phyloP scores from a whole-genome alignment of 768 basidiomycete species.

The Chalciporus sphaerocephalus region DNA sequence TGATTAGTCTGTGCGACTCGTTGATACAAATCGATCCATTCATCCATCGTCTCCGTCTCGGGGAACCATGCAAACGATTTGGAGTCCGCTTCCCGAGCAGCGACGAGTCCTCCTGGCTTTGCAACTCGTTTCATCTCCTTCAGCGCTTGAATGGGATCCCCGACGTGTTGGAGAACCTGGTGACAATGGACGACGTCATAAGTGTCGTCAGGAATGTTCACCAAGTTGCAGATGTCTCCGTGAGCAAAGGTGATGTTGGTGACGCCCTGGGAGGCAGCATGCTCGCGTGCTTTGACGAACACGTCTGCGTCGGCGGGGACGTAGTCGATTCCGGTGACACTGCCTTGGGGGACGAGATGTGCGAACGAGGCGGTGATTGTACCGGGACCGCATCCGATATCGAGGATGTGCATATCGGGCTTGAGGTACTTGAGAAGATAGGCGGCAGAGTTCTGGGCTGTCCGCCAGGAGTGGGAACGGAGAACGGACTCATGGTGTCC shows the following conservation, averaged over 20 bases:
- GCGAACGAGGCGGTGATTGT: slow-evolving; percentile 47
- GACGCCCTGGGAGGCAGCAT: slow-evolving; percentile 26
- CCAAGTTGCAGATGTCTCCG: slow-evolving; percentile 38
- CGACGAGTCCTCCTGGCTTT: slow-evolving; percentile 44
- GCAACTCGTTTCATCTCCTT: slow-evolving; percentile 47
- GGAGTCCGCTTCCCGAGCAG: slow-evolving; percentile 41
- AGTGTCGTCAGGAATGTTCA: slow-evolving; percentile 32
- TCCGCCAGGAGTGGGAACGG: slow-evolving; percentile 35
- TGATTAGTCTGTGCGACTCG: slow-evolving; percentile 29
- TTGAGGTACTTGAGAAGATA: slow-evolving; percentile 37
- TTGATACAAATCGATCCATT: slow-evolving; percentile 19
- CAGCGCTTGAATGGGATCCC: slow-evolving; percentile 37
- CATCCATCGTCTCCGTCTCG: slow-evolving; percentile 28
- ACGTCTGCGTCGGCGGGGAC: slow-evolving; percentile 23
- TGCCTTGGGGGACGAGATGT: slow-evolving; percentile 35
- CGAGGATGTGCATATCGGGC: slow-evolving; percentile 41
- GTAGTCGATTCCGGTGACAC: slow-evolving; percentile 42
- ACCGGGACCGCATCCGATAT: slow-evolving; percentile 51
- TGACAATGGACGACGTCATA: slow-evolving; percentile 51
- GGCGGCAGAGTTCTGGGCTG: slow-evolving; percentile 39
- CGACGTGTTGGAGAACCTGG: slow-evolving; percentile 47
- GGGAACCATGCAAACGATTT: slow-evolving; percentile 35
- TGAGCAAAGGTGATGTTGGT: slow-evolving; percentile 37
- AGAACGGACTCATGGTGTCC: slow-evolving; percentile 34
- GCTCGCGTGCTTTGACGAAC: slow-evolving; percentile 32